Base-by-base conservation (phyloP, 1,284 basidiomycete species). In the Malassezia nana region DNA sequence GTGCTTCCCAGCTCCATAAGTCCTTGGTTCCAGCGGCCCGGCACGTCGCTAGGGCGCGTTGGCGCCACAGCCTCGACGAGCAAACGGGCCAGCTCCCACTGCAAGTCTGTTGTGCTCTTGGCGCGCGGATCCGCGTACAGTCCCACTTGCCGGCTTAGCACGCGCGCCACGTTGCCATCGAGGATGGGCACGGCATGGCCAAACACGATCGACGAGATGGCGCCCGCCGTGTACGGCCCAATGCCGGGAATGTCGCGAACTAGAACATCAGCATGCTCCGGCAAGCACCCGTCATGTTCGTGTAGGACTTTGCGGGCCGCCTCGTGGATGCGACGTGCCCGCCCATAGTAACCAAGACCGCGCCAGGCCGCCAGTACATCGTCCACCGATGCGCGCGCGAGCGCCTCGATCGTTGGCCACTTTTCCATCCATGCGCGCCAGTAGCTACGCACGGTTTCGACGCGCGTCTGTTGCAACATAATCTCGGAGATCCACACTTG, bases 381-480 rank as follows among this genome's bases (percentile, higher is more conserved):
- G n/a, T 72, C 66, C 2, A 58, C 4, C 76, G 79, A 5, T 88
- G 81, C 69, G 9, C 47, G 73, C 84, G 87, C 85, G 32, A 98
- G 80, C 58, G 83, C 81, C 46, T 77, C 76, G 57, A 72, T 64
- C 2, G 62, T 69, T 2, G 70, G 70, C 63, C 66, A 73, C 22
- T 59, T 58, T 5, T 48, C 39, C 60, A 68, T 67, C 70, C 70
- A 73, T n/a, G 53, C 56, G n/a, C 52, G 41, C 60, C 60, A 74
- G 51, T 68, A 72, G 10, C 46, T 45, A 25, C 64, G 64, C 46
- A 74, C 67, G 2, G 67, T 71, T 40, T 60, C 58, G n/a, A 71
- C 69, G 12, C 61, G 89, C 0, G 92, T 96, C 75, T 98, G 92
- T 73, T 98, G 92, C 6, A 95, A 80, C 92, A 96, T 96, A 60